A percentile compares a stretch with the other conserved stretches of the same genome.
These are phyloP conservation scores for Anthracocystis panici-leucophaei DNA, from an alignment of 1,284 basidiomycete species.

Conservation along the genomic window DNA sequence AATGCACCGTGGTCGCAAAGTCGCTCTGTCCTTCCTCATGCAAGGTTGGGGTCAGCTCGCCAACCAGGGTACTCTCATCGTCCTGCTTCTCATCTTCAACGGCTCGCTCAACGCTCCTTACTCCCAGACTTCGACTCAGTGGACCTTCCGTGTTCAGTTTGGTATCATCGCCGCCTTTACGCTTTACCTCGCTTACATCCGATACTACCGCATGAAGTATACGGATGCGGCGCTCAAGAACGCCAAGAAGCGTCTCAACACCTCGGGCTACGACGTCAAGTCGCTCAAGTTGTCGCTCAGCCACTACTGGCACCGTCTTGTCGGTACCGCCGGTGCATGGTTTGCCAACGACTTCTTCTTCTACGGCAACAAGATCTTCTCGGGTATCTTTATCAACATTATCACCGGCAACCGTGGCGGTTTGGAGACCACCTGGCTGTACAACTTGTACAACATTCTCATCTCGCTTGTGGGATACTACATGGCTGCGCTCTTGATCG, in stretches of 20 bases:
- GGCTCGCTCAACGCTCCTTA: constrained; percentile 70
- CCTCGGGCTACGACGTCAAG: constrained; percentile 73
- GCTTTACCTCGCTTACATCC: constrained; percentile 74
- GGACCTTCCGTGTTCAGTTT: constrained; percentile 74
- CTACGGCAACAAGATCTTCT: constrained; percentile 71
- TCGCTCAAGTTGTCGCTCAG: constrained; percentile 72
- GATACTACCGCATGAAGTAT: constrained; percentile 72
- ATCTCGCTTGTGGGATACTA: constrained; percentile 74
- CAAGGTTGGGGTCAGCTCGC: constrained; percentile 74
- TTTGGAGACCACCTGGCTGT: constrained; percentile 73
- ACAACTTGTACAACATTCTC: constrained; percentile 73
- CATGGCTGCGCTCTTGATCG: constrained; percentile 73
- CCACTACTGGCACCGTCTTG: constrained; percentile 73
- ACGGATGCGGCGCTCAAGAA: constrained; percentile 69
- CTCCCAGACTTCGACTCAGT: constrained; percentile 72
- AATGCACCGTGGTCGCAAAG: constrained; percentile 74
- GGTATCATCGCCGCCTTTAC: constrained; percentile 73
- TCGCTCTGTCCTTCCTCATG: constrained; percentile 74
- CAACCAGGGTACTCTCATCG: constrained; percentile 73
- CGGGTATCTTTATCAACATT: constrained; percentile 69
- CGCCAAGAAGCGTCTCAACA: constrained; percentile 72
- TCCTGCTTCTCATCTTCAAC: constrained; percentile 74
- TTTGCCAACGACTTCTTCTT: constrained; percentile 74
- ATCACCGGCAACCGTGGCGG: constrained; percentile 70
- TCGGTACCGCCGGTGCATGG: constrained; percentile 73